Evolutionary conservation across 768 basidiomycete species (phyloP).

Genomic region (Rubroboletus satanas): DNA sequence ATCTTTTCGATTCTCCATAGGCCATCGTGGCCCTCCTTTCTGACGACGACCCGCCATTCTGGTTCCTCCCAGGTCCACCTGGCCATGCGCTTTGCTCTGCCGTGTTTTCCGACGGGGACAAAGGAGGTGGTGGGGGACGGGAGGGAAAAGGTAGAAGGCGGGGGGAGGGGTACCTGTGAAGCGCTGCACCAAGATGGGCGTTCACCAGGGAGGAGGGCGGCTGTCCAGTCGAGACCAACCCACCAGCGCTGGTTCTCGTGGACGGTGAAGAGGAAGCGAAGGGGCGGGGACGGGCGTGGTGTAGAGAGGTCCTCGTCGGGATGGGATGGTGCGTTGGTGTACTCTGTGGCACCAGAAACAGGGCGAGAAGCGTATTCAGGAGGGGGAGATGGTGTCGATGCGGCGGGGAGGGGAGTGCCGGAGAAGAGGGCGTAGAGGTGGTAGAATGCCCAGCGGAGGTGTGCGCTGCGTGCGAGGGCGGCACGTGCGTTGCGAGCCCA

Average conservation of each 20-base stretch:
- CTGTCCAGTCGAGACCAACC: conserved; percentile 96
- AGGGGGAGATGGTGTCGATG: conserved; percentile 30
- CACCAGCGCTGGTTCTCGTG: conserved; percentile 97
- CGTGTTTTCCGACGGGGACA: conserved; percentile 45
- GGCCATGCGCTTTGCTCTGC: conserved; percentile 66
- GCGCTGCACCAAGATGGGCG: conserved; percentile 82
- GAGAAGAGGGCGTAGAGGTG: conserved; percentile 48
- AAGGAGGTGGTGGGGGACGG: conserved; percentile 60
- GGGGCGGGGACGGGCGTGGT: conserved; percentile 26
- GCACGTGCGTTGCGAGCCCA: conserved; percentile 56
- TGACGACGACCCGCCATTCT: conserved; percentile 81
- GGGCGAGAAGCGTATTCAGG: conserved; percentile 30
- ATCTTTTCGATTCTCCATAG: conserved; percentile 57
- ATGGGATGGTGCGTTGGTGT: conserved; percentile 14
- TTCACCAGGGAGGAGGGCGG: conserved; percentile 84
- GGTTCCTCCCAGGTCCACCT: conserved; percentile 88
- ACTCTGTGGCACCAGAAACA: conserved; percentile 16
- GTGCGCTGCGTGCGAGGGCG: conserved; percentile 60
- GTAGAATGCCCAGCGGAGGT: conserved; percentile 63
- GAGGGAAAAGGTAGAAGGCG: conserved; percentile 65
- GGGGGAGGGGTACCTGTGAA: conserved; percentile 55
- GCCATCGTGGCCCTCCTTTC: conserved; percentile 47
- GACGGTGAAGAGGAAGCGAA: conserved; percentile 84
- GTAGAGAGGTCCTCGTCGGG: conserved; percentile 10
- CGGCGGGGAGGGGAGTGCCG: conserved; percentile 49